These are phyloP conservation scores for Firmiana major DNA, from an alignment of 345 rosid genomes.

Conservation along the genomic window DNA sequence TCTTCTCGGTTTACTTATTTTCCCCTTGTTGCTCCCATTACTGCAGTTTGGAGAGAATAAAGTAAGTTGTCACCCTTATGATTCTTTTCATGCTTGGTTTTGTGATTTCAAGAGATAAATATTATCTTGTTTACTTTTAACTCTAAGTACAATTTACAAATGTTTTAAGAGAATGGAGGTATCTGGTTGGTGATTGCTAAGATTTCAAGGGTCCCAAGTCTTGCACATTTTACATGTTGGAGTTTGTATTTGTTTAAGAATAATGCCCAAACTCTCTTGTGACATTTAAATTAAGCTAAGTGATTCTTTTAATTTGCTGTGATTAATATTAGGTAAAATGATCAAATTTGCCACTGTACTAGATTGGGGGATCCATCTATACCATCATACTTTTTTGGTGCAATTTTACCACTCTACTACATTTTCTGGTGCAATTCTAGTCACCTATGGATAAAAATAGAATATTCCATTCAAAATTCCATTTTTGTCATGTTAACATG, in stretches of 20 bases:
- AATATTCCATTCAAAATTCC: too few species aligned
- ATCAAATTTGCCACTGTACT: too few species aligned
- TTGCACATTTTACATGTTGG: too few species aligned
- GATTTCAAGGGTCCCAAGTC: too few species aligned
- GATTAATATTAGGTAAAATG: too few species aligned
- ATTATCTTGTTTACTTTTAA: neutral
- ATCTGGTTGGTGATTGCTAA: too few species aligned
- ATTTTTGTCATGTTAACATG: too few species aligned
- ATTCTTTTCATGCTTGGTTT: constrained; percentile 10
- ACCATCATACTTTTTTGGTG: too few species aligned
- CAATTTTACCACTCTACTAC: too few species aligned
- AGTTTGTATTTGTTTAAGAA: neutral
- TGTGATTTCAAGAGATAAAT: neutral
- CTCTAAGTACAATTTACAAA: neutral
- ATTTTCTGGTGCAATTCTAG: too few species aligned
- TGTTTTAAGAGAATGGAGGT: neutral
- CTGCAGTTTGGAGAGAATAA: constrained; percentile 34
- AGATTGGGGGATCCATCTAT: too few species aligned
- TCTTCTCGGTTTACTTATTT: constrained; percentile 44
- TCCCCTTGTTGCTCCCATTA: constrained; percentile 48
- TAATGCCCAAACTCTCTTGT: neutral
- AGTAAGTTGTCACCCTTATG: constrained; percentile 37
- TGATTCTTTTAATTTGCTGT: neutral
- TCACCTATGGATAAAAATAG: too few species aligned
- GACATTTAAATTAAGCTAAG: neutral